phyloP scores from a whole-genome alignment of 805 yeast species.

The Metschnikowia sp. region DNA sequence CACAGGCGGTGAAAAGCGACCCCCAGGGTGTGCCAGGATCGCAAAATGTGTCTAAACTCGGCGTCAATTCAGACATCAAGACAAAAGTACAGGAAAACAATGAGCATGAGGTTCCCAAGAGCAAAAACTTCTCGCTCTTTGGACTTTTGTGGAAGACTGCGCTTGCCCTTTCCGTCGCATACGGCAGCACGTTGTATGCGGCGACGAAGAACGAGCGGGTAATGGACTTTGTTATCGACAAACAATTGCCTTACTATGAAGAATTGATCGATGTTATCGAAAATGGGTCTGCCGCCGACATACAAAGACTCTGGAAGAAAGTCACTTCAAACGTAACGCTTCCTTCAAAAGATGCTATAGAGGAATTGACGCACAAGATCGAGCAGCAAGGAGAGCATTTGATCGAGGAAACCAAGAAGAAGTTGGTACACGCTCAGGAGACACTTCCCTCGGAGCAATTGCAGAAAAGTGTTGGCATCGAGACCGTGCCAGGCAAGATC shows the following conservation, averaged over 20 bases:
- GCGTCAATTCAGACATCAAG: constrained; percentile 14
- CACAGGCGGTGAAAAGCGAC: constrained; percentile 16
- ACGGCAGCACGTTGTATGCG: constrained; percentile 38
- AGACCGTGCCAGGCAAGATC: constrained; percentile 27
- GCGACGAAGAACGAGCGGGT: constrained; percentile 44
- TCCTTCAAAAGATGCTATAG: constrained; percentile 32
- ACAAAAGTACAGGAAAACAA: constrained; percentile 18
- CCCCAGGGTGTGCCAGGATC: constrained; percentile 1
- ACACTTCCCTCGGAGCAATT: constrained; percentile 38
- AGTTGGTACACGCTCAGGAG: constrained; percentile 21
- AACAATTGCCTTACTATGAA: constrained; percentile 42
- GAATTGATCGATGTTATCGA: constrained; percentile 38
- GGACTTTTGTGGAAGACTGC: constrained; percentile 31
- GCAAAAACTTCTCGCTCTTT: constrained; percentile 30
- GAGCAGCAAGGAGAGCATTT: constrained; percentile 33
- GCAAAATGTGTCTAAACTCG: background rate
- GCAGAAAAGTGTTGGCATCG: constrained; percentile 39
- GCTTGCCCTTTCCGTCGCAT: constrained; percentile 26
- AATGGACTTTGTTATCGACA: constrained; percentile 43
- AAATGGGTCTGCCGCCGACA: constrained; percentile 32
- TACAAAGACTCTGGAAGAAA: constrained; percentile 20
- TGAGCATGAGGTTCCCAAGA: constrained; percentile 13
- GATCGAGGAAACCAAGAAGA: constrained; percentile 35
- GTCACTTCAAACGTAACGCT: constrained; percentile 21
- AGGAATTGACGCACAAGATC: constrained; percentile 30